Conservation (phyloP, 2,329 filamentous ascomycete species). For the Ascocoryne sarcoides region DNA sequence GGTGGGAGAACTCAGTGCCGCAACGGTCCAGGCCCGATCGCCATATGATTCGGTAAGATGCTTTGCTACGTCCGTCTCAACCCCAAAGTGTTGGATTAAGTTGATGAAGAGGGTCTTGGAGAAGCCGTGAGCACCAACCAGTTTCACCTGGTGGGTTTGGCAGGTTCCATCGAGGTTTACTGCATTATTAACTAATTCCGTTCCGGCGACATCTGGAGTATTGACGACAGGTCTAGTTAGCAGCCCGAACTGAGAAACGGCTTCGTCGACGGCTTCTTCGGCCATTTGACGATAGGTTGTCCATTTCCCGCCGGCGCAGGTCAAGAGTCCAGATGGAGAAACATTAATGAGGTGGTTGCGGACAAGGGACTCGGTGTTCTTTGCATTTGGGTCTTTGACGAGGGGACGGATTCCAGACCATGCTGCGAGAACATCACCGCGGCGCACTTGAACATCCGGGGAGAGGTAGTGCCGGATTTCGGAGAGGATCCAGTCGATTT, state of each 20-base stretch:
- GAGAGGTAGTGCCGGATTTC: slow-evolving; percentile 77
- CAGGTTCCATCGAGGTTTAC: slow-evolving; percentile 64
- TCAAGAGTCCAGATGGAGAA: slow-evolving; percentile 71
- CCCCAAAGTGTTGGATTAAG: slow-evolving; percentile 83
- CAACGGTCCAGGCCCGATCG: slow-evolving; percentile 86
- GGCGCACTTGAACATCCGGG: slow-evolving; percentile 75
- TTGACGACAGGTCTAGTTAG: slow-evolving; percentile 46
- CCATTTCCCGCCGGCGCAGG: slow-evolving; percentile 86
- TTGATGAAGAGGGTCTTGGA: slow-evolving; percentile 92
- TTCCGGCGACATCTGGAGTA: slow-evolving; percentile 60
- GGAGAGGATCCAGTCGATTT: slow-evolving; percentile 80
- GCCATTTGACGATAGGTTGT: slow-evolving; percentile 92
- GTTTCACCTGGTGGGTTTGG: slow-evolving; percentile 73
- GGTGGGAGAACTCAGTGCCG: slow-evolving; percentile 68
- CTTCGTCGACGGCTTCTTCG: slow-evolving; percentile 78
- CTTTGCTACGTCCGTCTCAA: slow-evolving; percentile 87
- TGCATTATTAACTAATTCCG: slow-evolving; percentile 60
- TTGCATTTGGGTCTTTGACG: slow-evolving; percentile 77
- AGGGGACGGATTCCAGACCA: slow-evolving; percentile 85
- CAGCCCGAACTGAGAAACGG: slow-evolving; percentile 60
- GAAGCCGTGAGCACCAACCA: slow-evolving; percentile 79
- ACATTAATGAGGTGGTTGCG: slow-evolving; percentile 78
- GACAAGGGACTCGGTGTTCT: slow-evolving; percentile 79
- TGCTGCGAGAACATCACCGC: slow-evolving; percentile 79
- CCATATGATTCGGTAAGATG: slow-evolving; percentile 84